Evolutionary conservation across 768 basidiomycete genomes (phyloP).

Genomic region (Russula compacta): DNA sequence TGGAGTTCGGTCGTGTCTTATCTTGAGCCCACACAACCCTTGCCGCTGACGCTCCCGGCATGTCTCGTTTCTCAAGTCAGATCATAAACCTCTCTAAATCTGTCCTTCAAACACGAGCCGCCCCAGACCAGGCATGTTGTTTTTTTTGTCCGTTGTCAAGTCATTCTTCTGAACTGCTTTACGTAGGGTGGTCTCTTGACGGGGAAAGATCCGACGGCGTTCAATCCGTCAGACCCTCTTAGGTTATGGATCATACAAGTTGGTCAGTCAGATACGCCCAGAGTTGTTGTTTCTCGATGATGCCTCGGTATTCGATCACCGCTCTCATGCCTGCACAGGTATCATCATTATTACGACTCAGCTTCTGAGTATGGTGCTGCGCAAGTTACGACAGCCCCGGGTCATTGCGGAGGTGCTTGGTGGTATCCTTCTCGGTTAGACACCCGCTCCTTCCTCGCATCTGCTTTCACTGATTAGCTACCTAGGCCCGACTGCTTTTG

Average conservation of each 20-base stretch:
- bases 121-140: slow-evolving; percentile 18
- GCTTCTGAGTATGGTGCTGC: slow-evolving; percentile 58
- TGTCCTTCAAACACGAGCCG: background rate
- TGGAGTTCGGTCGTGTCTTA: background rate
- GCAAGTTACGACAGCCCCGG: slow-evolving; percentile 76
- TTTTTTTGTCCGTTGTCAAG: background rate
- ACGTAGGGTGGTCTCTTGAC: slow-evolving; percentile 62
- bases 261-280: slow-evolving; percentile 35
- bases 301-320: background rate
- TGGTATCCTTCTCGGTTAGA: slow-evolving; percentile 74
- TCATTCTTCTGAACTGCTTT: background rate
- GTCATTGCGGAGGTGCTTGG: slow-evolving; percentile 81
- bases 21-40: background rate
- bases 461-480: background rate
- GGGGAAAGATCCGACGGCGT: slow-evolving; percentile 62
- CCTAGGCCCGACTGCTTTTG: slow-evolving; percentile 46
- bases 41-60: background rate
- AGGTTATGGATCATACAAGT: slow-evolving; percentile 74
- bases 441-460: background rate
- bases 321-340: slow-evolving; percentile 32
- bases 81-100: background rate
- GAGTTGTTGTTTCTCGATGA: background rate
- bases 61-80: slow-evolving; percentile 10
- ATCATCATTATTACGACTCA: slow-evolving; percentile 79
- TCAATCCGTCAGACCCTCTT: slow-evolving; percentile 61